phyloP scores from a whole-genome alignment of 1,139 yeast genomes.

The Pneumocystis canis region DNA sequence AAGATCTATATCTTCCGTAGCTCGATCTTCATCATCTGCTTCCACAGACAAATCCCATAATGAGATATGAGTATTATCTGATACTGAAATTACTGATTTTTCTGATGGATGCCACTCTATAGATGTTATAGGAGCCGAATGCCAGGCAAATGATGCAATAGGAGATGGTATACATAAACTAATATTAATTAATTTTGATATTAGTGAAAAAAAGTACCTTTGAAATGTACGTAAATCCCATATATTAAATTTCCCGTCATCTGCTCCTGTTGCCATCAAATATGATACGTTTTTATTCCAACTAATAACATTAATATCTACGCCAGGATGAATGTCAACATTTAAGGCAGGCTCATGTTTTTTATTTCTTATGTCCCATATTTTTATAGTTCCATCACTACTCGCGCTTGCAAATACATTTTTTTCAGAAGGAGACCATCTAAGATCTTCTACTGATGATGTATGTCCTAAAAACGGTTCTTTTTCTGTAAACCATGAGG shows the following conservation, averaged over 20 bases:
- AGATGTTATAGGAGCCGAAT: conserved; percentile 81
- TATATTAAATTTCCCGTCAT: conserved; percentile 92
- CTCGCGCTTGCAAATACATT: conserved; percentile 93
- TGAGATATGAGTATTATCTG: conserved; percentile 90
- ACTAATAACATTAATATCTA: conserved; percentile 88
- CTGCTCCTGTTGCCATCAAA: conserved; percentile 88
- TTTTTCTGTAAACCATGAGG: conserved; percentile 73
- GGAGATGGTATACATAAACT: conserved; percentile 41
- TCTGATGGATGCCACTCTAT: conserved; percentile 90
- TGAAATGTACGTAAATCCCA: conserved; percentile 92
- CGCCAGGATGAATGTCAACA: conserved; percentile 53
- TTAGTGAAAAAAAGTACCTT: conserved; percentile 17
- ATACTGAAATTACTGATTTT: conserved; percentile 88
- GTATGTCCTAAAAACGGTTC: conserved; percentile 49
- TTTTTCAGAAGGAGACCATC: conserved; percentile 85
- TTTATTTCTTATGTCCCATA: conserved; percentile 94
- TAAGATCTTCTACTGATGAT: conserved; percentile 77
- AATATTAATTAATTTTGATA: conserved; percentile 19
- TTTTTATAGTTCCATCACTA: conserved; percentile 76
- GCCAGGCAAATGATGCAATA: conserved; percentile 77
- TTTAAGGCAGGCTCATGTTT: conserved; percentile 74
- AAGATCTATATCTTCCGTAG: conserved; percentile 60
- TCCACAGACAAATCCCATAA: conserved; percentile 95
- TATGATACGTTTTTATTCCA: conserved; percentile 86
- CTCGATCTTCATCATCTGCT: conserved; percentile 90